Conservation (phyloP, 83 land plant genomes). For the Thuja plicata region DNA sequence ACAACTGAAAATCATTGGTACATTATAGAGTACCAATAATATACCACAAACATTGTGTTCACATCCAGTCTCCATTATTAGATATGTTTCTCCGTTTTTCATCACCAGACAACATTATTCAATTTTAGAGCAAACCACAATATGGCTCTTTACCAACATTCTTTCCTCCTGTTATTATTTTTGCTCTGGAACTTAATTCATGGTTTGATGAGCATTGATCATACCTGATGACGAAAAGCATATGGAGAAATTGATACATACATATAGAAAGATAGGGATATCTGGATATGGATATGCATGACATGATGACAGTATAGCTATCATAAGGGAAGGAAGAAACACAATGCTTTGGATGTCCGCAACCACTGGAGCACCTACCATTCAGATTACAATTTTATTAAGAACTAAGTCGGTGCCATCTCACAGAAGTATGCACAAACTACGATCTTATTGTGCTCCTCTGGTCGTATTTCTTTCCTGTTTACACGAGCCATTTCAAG, state of each 20-base stretch:
- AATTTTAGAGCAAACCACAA: not conserved
- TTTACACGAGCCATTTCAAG: not conserved
- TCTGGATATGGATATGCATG: not conserved
- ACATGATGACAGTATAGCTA: not conserved
- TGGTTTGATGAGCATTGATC: not conserved
- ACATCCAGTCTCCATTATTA: not conserved
- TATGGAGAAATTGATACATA: not conserved
- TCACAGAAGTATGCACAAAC: conserved; percentile 5
- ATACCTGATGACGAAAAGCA: not conserved
- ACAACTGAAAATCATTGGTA: not conserved
- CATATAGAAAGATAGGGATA: not conserved
- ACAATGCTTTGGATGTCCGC: not conserved
- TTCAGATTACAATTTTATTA: not conserved
- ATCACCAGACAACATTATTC: not conserved
- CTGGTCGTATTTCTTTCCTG: conserved; percentile 1
- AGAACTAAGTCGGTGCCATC: not conserved
- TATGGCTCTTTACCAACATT: not conserved
- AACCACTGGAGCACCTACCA: not conserved
- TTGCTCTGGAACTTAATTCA: not conserved
- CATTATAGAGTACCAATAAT: not conserved
- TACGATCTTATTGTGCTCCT: not conserved
- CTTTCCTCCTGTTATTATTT: not conserved
- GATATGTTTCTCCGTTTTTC: not conserved
- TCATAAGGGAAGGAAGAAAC: not conserved
- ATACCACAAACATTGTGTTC: not conserved